phyloP scores from a whole-genome alignment of 208 protist species.

The Leishmania tarentolae region DNA sequence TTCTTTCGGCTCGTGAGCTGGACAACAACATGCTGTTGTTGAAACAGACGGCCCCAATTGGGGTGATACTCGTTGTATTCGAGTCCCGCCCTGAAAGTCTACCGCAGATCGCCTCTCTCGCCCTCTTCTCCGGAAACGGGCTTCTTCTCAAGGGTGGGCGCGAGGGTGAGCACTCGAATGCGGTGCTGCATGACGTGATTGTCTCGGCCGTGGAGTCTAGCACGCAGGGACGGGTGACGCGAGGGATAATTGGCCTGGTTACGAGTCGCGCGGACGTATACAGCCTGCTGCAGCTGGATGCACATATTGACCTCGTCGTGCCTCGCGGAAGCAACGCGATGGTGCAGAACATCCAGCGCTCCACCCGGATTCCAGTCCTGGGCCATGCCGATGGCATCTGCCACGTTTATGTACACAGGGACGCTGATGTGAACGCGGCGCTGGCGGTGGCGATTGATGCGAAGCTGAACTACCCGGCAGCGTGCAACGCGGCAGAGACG shows the following conservation, averaged over 20 bases:
- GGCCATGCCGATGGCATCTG: conserved; percentile 96
- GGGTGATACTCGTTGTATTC: conserved; percentile 94
- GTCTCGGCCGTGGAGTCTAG: conserved; percentile 45
- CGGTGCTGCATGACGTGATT: conserved; percentile 54
- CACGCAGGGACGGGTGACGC: conserved; percentile 32
- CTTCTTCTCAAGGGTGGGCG: conserved; percentile 90
- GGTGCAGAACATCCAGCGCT: conserved; percentile 87
- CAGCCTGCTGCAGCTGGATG: conserved; percentile 60
- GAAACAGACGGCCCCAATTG: conserved; percentile 84
- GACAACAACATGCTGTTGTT: conserved; percentile 75
- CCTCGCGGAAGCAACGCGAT: conserved; percentile 91
- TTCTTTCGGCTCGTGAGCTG: conserved; percentile 58
- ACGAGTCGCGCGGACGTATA: conserved; percentile 49
- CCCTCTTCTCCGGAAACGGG: conserved; percentile 85
- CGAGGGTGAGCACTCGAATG: conserved; percentile 72
- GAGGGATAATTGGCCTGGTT: conserved; percentile 61
- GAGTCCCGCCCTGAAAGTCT: conserved; percentile 91
- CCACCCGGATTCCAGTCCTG: conserved; percentile 91
- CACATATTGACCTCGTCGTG: conserved; percentile 93
- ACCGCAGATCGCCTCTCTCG: conserved; percentile 84
- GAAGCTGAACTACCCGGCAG: conserved; percentile 94
- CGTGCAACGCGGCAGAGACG: conserved; percentile 95
- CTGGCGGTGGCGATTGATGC: conserved; percentile 74
- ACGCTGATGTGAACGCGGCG: conserved; percentile 70
- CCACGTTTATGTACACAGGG: conserved; percentile 90